Base-by-base conservation (phyloP, 2,329 filamentous ascomycete species). In the Pochonia chlamydosporia region DNA sequence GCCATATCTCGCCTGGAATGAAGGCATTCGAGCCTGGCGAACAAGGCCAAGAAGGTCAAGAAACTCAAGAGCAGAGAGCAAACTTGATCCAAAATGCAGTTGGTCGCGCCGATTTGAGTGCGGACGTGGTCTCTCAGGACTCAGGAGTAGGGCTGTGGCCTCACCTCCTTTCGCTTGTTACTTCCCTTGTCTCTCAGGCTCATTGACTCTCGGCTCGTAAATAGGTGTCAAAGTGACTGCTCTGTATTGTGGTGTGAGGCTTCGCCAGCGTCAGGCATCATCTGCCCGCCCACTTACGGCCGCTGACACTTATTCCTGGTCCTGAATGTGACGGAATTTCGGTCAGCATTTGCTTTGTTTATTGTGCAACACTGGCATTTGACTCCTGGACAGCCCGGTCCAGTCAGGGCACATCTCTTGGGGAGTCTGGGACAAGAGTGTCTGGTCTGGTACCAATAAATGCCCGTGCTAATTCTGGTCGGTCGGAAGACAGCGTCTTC, bases 1-100 rank as follows among this genome's bases (percentile, higher is more conserved):
- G 44, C 41, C 48, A 42, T 47, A 36, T 41, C 48, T 31, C 26
- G 44, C 31, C 44, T 47, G 44, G 44, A 47, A 42, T 37, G 44
- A 36, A 50, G 40, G 33, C 44, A 50, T 47, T 40, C 41, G 48
- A 44, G 31, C 43, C 47, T 16, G 40, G 28, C 42, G 30, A 23
- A n/a, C 33, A 20, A 36, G 18, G 30, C n/a, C 10, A 16, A n/a
- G 23, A 13, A 40, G 33, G 21, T 20, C 21, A 23, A 23, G 33
- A 39, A 21, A 44, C 13, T 20, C 16, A 21, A 6, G 42, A 24
- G 3, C 45, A 28, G 30, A 33, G n/a, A 20, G 37, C 21, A 16
- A 28, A 20, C n/a, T 20, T 20, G 33, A 20, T n/a, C 33, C 18
- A 11, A 36, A 20, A 20, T 6, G 14, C 30, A 11, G 30, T 18